Base-by-base conservation (phyloP, 208 protist genomes). In the Strigomonas galati region DNA sequence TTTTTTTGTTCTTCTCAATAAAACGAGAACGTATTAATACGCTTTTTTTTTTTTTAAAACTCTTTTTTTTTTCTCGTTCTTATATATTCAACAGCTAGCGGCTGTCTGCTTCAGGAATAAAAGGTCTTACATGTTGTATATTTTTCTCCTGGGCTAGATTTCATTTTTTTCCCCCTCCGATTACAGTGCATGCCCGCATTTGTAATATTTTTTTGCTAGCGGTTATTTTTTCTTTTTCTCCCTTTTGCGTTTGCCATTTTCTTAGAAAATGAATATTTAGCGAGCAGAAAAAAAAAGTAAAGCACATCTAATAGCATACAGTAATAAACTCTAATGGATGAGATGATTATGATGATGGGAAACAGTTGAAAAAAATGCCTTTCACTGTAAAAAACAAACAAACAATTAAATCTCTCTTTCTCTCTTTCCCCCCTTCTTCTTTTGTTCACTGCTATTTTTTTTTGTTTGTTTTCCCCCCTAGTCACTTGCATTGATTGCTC, bases 201-300 rank as follows among this genome's bases (percentile, higher is more conserved):
- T 23, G 21, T 69, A 56, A 19, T 37, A 21, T 14, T 62, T 53
- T 32, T 21, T 24, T 40, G 35, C 10, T 40, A 40, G 35, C 35
- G 35, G 4, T 40, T 55, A 46, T 62, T 59, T 57, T 64, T 52
- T 59, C 56, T 43, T 71, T 51, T 63, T 70, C 46, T 62, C 19
- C 52, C 54, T 59, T 44, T 35, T 21, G 19, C 24, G n/a, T 56
- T 70, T 70, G 12, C 15, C 1, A 0, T 48, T 61, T 52, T 68
- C 12, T 49, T 58, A 48, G n/a, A n/a, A n/a, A n/a, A n/a, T n/a
- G n/a, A n/a, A n/a, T n/a, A n/a, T n/a, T n/a, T n/a, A n/a, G n/a
- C n/a, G n/a, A n/a, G n/a, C n/a, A n/a, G n/a, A n/a, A n/a, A n/a
- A n/a, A n/a, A n/a, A n/a, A n/a, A n/a, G n/a, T n/a, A n/a, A n/a